Percentiles rank a stretch among this genome's conserved stretches.
Evolutionary conservation across 257 asterid genomes (phyloP).

Genomic region (Cruciata laevipes): DNA sequence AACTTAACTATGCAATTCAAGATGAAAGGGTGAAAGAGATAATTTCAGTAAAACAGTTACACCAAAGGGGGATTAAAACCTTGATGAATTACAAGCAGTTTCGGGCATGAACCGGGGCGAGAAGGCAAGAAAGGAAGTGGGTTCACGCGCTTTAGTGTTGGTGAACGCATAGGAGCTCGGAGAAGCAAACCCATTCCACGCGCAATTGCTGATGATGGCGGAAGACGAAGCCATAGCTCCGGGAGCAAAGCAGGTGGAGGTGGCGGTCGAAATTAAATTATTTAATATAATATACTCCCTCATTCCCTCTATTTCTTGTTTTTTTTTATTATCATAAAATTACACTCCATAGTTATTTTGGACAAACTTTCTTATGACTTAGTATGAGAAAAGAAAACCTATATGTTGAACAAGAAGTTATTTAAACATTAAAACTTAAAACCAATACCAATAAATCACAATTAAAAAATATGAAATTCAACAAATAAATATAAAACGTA

Average conservation of each 20-base stretch:
- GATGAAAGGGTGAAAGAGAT: not conserved
- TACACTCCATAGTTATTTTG: no score
- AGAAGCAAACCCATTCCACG: conserved; percentile 8
- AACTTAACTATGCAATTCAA: not conserved
- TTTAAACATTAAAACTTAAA: no score
- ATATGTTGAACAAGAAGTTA: no score
- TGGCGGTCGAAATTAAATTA: not conserved
- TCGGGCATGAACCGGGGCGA: conserved; percentile 20
- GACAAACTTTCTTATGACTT: no score
- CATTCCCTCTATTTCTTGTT: no score
- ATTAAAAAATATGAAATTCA: no score
- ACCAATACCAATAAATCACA: no score
- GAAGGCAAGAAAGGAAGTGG: conserved; percentile 21
- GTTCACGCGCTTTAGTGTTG: conserved; percentile 15
- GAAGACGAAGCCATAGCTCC: conserved; percentile 23
- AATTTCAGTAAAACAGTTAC: no score
- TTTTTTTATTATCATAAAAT: no score
- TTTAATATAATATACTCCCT: no score
- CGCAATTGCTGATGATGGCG: not conserved
- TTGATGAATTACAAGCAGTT: conserved; percentile 19
- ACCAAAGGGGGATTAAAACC: conserved; percentile 25
- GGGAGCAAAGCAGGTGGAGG: not conserved
- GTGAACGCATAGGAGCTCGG: conserved; percentile 11
- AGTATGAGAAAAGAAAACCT: no score
- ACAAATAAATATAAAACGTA: no score